These are phyloP conservation scores for Breviolum minutum DNA, from an alignment of 73 alveolate species.

Conservation along the genomic window DNA sequence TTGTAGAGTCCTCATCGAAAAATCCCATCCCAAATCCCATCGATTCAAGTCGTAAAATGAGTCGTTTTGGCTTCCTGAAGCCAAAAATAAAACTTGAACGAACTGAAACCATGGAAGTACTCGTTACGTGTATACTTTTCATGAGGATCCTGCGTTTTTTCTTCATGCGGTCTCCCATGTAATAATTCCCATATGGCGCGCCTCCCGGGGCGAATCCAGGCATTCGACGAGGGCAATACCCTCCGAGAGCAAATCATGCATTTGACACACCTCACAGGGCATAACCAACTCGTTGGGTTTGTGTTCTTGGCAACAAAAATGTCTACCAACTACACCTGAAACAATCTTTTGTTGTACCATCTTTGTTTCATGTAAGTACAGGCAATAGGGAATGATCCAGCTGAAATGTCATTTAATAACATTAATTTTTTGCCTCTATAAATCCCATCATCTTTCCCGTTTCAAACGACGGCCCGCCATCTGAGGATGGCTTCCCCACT, in stretches of 20 bases:
- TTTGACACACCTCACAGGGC: constrained; percentile 53
- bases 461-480: neutral
- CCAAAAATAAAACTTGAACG: too few relatives aligned
- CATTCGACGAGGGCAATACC: constrained; percentile 77
- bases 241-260: constrained; percentile 72
- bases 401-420: neutral
- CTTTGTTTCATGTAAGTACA: too few relatives aligned
- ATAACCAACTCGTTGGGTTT: neutral
- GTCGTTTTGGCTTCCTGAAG: too few relatives aligned
- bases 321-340: neutral
- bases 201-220: constrained; percentile 82
- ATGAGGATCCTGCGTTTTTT: neutral
- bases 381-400: neutral
- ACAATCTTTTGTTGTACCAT: too few relatives aligned
- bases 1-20: neutral
- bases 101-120: neutral
- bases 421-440: too few relatives aligned
- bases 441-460: too few relatives aligned
- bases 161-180: too few relatives aligned
- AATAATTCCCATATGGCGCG: neutral
- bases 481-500: neutral
- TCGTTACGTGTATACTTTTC: neutral
- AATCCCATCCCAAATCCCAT: too few relatives aligned
- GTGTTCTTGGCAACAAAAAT: neutral
- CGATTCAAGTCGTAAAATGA: too few relatives aligned